Evolutionary conservation across 2,329 filamentous ascomycete genomes (phyloP), one percentile per base, ranked within the genome.

Genomic region (Hirsutella minnesotensis): DNA sequence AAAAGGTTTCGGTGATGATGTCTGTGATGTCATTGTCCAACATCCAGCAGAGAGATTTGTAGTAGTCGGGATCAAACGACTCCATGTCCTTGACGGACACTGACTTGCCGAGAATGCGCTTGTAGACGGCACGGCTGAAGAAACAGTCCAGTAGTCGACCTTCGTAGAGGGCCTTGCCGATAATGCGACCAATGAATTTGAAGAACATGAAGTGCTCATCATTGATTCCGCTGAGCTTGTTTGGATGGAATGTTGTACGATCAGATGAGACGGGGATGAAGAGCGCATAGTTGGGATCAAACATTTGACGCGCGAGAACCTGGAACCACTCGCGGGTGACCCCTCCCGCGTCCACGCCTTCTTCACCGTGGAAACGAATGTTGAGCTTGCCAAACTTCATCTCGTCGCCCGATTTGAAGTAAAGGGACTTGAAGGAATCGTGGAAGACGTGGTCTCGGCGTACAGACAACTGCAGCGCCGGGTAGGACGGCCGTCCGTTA

Each of bases 41-140:
- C 81, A 98, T 96, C 94, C 94, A 98, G 47, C 92, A 79, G 19
- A 98, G 75, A 13, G 90, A 96, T 64, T 96, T 98, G 77, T 96
- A 95, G 68, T 98, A 98, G 56, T 98, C 90, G 3, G 94, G 81
- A 61, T 98, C 92, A 47, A 98, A 84, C 19, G 89, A 95, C 64
- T 98, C 92, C 88, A 98, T 96, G 56, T 98, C 92, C 69, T 98
- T 98, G 63, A 98, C 84, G 9, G 89, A 95, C 34, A 96, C 90
- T 3, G 86, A 79, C 61, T 94, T 94, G 59, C 92, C 86, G 22
- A 98, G 77, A 50, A 98, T 95, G 52, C 87, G 84, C 70, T 96
- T 96, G 74, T 98, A 98, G 41, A 98, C 90, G 13, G 94, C 94
- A 58, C 92, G 82, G 66, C 90, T 96, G 70, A 98, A 98, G 72